Base-by-base conservation (phyloP, 75 land plant genomes). In the Larix kaempferi region DNA sequence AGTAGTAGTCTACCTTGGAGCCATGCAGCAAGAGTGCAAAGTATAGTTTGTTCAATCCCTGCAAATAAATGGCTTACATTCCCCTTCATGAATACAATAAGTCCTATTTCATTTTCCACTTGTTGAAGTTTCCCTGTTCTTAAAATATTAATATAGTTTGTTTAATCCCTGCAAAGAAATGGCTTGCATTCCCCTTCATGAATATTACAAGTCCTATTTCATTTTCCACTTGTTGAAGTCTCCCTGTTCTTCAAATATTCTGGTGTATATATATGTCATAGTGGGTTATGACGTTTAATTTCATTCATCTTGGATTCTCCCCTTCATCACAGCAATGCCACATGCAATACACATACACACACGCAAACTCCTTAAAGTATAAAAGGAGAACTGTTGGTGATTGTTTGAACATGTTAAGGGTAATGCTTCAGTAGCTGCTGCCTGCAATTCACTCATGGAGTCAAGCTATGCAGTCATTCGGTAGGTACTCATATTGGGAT, bases 1-100 rank as follows among this genome's bases (percentile, higher is more conserved):
- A n/a, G n/a, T n/a, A n/a, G n/a, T n/a, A n/a, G n/a, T 87, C 41
- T 87, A 87, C 74, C 83, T 87, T 6, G 88, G 88, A 44, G 86
- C 86, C 57, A 65, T 84, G 57, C 88, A 96, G 95, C 78, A 96
- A 96, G 88, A 92, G 93, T 82, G 95, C 95, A 21, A 65, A 86
- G 75, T 86, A 86, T 71, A 86, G 82, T n/a, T n/a, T n/a, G n/a
- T n/a, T n/a, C n/a, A n/a, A n/a, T n/a, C n/a, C n/a, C n/a, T n/a
- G n/a, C n/a, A n/a, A n/a, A n/a, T n/a, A n/a, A n/a, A n/a, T n/a
- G n/a, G n/a, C n/a, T n/a, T n/a, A n/a, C n/a, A n/a, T n/a, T n/a
- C n/a, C n/a, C n/a, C n/a, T n/a, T n/a, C n/a, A n/a, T n/a, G n/a
- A n/a, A n/a, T n/a, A n/a, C n/a, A n/a, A n/a, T n/a, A n/a, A n/a